Percentiles rank a stretch among this genome's conserved stretches.
Conservation (phyloP, 306 rosid species). For the Gleditsia sinensis region DNA sequence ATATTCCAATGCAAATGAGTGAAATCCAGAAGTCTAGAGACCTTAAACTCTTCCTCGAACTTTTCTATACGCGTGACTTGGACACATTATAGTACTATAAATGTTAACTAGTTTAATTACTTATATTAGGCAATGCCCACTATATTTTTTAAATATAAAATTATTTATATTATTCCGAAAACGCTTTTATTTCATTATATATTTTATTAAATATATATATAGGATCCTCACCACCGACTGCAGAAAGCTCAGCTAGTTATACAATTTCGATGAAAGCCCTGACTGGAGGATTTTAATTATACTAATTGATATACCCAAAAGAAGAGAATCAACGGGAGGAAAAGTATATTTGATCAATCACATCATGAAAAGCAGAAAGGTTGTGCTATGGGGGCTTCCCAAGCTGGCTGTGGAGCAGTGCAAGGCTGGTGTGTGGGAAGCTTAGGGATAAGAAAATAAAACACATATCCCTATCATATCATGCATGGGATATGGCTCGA, state of each 20-base stretch:
- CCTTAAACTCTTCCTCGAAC: conserved; percentile 15
- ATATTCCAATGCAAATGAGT: conserved; percentile 24
- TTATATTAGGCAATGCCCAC: no score
- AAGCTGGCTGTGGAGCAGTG: conserved; percentile 72
- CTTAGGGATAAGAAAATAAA: conserved; percentile 41
- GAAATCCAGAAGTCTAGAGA: neutral
- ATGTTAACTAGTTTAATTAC: no score
- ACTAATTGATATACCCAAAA: no score
- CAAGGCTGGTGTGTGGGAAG: conserved; percentile 57
- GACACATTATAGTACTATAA: conserved; percentile 21
- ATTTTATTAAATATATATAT: no score
- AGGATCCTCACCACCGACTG: neutral
- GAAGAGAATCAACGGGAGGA: neutral
- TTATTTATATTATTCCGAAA: neutral
- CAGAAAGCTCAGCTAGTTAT: no score
- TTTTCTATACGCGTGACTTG: conserved; percentile 52
- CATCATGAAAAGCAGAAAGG: conserved; percentile 37
- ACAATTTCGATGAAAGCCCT: no score
- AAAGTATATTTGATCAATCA: neutral
- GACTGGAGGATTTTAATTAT: no score
- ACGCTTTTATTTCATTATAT: neutral
- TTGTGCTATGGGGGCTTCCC: conserved; percentile 28
- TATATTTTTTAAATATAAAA: no score
- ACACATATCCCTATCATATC: conserved; percentile 42
- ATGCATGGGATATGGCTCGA: conserved; percentile 47